Percentiles rank a stretch among this genome's conserved stretches.
Evolutionary conservation across 2,329 filamentous ascomycete species (phyloP).

Genomic region (Talaromyces islandicus): DNA sequence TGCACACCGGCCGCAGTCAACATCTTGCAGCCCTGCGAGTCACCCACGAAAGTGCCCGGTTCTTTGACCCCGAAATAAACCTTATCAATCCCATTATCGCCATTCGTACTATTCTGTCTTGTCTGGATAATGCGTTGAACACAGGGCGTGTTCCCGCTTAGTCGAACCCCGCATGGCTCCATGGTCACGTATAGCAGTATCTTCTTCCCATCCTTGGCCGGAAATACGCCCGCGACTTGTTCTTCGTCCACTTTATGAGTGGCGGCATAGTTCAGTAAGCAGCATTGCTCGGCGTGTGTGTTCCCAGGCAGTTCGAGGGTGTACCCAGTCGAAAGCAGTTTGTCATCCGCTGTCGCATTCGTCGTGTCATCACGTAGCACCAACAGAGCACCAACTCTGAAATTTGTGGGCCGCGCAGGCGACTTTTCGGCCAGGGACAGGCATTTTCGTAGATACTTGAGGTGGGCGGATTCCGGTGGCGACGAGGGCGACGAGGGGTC

Average conservation of each 20-base stretch:
- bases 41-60: constrained; percentile 80
- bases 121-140: constrained; percentile 67
- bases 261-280: constrained; percentile 61
- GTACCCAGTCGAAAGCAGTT: constrained; percentile 73
- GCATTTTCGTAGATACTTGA: constrained; percentile 61
- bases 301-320: constrained; percentile 88
- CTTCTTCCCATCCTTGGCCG: constrained; percentile 19
- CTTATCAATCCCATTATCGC: constrained; percentile 57
- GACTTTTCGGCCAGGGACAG: constrained; percentile 72
- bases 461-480: constrained; percentile 23
- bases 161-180: constrained; percentile 48
- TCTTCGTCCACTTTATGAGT: constrained; percentile 30
- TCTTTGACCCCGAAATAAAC: constrained; percentile 87
- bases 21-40: constrained; percentile 67
- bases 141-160: constrained; percentile 48
- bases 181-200: constrained; percentile 83
- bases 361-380: constrained; percentile 40
- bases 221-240: constrained; percentile 35
- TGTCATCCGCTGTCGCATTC: constrained; percentile 27
- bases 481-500: constrained; percentile 11
- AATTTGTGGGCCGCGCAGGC: constrained; percentile 83
- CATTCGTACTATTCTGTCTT: constrained; percentile 25
- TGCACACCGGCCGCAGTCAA: constrained; percentile 67
- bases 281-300: constrained; percentile 94
- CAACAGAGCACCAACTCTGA: constrained; percentile 88